These are phyloP conservation scores for Rhododendron williamsianum DNA, from an alignment of 148 eudicot species.

Conservation along the genomic window DNA sequence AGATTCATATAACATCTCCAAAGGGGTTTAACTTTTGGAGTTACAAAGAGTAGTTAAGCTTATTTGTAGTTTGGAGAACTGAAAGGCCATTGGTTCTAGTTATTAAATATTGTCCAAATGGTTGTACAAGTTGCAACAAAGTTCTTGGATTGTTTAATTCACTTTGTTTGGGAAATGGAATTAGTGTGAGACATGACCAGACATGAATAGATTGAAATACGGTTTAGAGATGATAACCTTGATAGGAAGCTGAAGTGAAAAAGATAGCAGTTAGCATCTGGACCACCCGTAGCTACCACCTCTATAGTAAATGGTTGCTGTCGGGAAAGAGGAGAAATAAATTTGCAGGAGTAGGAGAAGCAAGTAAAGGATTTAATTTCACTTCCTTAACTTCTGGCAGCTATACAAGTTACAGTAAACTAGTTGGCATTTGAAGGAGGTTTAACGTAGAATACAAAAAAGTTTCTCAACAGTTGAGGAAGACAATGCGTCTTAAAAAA, in stretches of 20 bases:
- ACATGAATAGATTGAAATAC: neutral
- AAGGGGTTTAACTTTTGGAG: neutral
- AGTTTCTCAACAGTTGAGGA: neutral
- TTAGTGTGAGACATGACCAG: neutral
- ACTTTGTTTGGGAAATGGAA: neutral
- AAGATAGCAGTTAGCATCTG: neutral
- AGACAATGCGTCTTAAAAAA: neutral
- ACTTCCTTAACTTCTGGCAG: neutral
- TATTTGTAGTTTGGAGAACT: neutral
- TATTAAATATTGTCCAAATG: neutral
- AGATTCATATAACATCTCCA: neutral
- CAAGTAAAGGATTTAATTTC: neutral
- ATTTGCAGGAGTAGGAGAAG: neutral
- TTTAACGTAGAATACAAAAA: neutral
- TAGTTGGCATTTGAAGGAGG: neutral
- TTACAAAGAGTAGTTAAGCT: neutral
- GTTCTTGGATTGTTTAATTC: neutral
- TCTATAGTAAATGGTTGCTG: neutral
- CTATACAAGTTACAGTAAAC: neutral
- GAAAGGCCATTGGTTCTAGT: neutral
- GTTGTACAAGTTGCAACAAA: neutral
- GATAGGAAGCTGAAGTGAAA: neutral
- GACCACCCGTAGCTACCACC: neutral
- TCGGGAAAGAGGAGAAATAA: neutral
- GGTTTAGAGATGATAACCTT: neutral